These are phyloP conservation scores for Debaryomyces singareniensis DNA, from an alignment of 1,139 yeast genomes.

Conservation along the genomic window DNA sequence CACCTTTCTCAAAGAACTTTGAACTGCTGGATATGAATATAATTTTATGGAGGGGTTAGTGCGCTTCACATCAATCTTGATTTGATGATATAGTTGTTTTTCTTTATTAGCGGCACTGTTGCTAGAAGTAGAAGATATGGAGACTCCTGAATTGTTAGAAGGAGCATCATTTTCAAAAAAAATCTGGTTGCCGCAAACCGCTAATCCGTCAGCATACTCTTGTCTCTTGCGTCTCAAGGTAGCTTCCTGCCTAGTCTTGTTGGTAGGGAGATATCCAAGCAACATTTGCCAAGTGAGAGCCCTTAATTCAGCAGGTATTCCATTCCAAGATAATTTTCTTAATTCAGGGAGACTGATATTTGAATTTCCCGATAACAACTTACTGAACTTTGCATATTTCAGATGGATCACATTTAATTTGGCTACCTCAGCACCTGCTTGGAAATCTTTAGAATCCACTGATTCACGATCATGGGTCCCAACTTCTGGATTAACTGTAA, in stretches of 20 bases:
- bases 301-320: conserved; percentile 77
- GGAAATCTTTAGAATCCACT: conserved; percentile 22
- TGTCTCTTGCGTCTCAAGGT: conserved; percentile 75
- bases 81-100: conserved; percentile 89
- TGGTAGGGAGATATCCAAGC: conserved; percentile 86
- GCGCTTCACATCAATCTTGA: conserved; percentile 89
- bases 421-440: conserved; percentile 41
- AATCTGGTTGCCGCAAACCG: conserved; percentile 17
- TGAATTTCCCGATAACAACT: conserved; percentile 47
- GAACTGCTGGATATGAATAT: conserved; percentile 66
- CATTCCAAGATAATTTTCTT: conserved; percentile 86
- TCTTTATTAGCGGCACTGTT: conserved; percentile 36
- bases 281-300: conserved; percentile 87
- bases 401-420: conserved; percentile 54
- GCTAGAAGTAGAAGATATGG: conserved; percentile 27
- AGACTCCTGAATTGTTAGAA: conserved; percentile 8
- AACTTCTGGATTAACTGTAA: conserved; percentile 10
- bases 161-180: conserved; percentile 44
- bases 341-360: conserved; percentile 58
- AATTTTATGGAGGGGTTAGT: conserved; percentile 82
- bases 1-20: conserved; percentile 70
- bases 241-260: conserved; percentile 63
- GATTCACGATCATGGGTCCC: conserved; percentile 14
- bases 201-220: conserved; percentile 73
- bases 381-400: conserved; percentile 62